phyloP scores from a whole-genome alignment of 176 grass and related monocot species.

The Poa pratensis region DNA sequence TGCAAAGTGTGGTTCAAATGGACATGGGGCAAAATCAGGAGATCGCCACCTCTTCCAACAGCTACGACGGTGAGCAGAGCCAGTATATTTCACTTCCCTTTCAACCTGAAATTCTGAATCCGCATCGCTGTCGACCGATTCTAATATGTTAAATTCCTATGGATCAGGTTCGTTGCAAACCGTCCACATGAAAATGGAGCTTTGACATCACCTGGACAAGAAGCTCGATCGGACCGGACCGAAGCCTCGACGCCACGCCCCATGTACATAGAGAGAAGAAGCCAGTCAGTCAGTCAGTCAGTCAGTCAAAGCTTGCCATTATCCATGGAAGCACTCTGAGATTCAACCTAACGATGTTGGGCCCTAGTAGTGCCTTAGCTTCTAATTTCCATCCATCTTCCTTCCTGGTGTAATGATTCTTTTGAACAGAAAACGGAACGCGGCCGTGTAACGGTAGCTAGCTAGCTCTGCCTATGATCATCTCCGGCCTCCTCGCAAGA shows the following conservation, averaged over 20 bases:
- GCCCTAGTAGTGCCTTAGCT: constrained; percentile 59
- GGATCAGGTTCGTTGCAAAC: constrained; percentile 66
- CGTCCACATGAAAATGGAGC: constrained; percentile 98
- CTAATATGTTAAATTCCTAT: constrained; percentile 22
- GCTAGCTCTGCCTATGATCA: constrained; percentile 7
- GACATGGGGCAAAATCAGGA: constrained; percentile 81
- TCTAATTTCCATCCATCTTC: constrained; percentile 45
- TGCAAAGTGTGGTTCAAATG: constrained; percentile 90
- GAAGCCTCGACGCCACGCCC: constrained; percentile 50
- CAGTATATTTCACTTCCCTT: constrained; percentile 15
- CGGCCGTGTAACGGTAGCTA: constrained; percentile 9
- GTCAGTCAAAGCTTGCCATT: constrained; percentile 27
- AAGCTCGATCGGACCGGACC: constrained; percentile 26
- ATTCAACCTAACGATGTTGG: constrained; percentile 87
- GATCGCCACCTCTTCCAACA: constrained; percentile 68
- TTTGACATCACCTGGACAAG: constrained; percentile 37
- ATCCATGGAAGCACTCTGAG: constrained; percentile 54
- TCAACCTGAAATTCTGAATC: background rate
- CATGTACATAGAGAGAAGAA: constrained; percentile 68
- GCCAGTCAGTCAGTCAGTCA: background rate
- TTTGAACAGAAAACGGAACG: constrained; percentile 53
- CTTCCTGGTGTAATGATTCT: constrained; percentile 67
- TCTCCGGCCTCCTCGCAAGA: background rate
- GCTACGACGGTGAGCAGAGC: constrained; percentile 58
- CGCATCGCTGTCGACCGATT: background rate